A percentile compares a stretch with the other conserved stretches of the same genome.
Conservation (phyloP, 73 alveolate genomes). For the Paraurostyla sp. region DNA sequence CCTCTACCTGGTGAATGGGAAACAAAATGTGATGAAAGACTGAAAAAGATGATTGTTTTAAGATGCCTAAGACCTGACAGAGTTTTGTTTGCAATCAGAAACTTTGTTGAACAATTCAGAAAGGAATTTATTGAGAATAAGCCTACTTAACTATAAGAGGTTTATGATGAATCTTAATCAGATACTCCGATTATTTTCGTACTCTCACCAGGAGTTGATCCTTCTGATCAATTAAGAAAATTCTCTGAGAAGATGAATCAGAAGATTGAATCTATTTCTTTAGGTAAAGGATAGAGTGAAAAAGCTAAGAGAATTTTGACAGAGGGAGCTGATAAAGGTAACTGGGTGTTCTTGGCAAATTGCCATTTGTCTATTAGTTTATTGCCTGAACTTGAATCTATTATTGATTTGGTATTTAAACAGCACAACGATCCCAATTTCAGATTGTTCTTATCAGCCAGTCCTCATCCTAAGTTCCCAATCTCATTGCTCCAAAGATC, state of each 20-base stretch:
- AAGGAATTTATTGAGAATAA: slow-evolving; percentile 97
- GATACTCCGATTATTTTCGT: slow-evolving; percentile 97
- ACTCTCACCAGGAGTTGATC: slow-evolving; percentile 99
- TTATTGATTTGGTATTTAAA: slow-evolving; percentile 91
- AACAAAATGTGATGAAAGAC: slow-evolving; percentile 94
- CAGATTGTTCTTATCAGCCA: slow-evolving; percentile 98
- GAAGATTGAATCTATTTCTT: slow-evolving; percentile 82
- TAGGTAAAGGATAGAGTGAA: slow-evolving; percentile 91
- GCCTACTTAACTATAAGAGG: slow-evolving; percentile 93
- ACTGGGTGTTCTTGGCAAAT: slow-evolving; percentile 98
- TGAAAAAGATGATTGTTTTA: slow-evolving; percentile 96
- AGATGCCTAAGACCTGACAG: slow-evolving; percentile 99
- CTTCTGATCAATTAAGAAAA: slow-evolving; percentile 88
- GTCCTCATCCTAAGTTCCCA: slow-evolving; percentile 99
- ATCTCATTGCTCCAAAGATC: slow-evolving; percentile 98
- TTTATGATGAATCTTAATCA: slow-evolving; percentile 91
- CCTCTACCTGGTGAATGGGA: slow-evolving; percentile 99
- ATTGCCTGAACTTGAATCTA: slow-evolving; percentile 92
- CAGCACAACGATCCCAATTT: slow-evolving; percentile 93
- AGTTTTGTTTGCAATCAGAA: slow-evolving; percentile 96
- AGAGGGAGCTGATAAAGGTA: slow-evolving; percentile 94
- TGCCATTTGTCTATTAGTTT: slow-evolving; percentile 94
- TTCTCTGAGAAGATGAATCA: slow-evolving; percentile 77
- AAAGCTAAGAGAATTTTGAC: slow-evolving; percentile 87
- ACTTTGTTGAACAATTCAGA: slow-evolving; percentile 94